Conservation (phyloP, 2,329 filamentous ascomycete species). For the Blastomyces emzantsi region DNA sequence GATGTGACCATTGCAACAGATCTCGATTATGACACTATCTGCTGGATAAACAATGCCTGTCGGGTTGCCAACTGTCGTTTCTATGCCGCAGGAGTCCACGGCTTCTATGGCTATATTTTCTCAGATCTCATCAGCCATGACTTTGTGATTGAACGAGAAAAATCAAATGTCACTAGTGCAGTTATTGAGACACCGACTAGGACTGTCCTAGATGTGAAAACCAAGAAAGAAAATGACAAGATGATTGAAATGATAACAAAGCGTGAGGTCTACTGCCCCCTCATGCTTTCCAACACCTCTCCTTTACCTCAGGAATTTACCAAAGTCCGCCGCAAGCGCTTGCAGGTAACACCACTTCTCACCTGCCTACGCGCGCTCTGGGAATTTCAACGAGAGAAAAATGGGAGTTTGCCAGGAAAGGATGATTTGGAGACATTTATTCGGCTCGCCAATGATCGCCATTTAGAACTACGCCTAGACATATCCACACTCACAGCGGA, state of each 20-base stretch:
- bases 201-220: constrained; percentile 61
- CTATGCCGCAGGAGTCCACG: constrained; percentile 80
- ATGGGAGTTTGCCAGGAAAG: constrained; percentile 46
- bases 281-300: constrained; percentile 74
- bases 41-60: constrained; percentile 76
- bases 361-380: constrained; percentile 83
- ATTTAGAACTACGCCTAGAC: constrained; percentile 63
- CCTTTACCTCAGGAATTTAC: constrained; percentile 61
- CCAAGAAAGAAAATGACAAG: constrained; percentile 62
- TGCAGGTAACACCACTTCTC: constrained; percentile 71
- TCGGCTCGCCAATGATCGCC: constrained; percentile 64
- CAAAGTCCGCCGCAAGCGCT: constrained; percentile 57
- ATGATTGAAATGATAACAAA: constrained; percentile 81
- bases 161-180: constrained; percentile 58
- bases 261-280: constrained; percentile 79
- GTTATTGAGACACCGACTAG: constrained; percentile 70
- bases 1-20: constrained; percentile 88
- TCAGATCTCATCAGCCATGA: constrained; percentile 85
- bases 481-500: constrained; percentile 58
- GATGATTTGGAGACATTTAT: constrained; percentile 70
- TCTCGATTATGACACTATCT: constrained; percentile 63
- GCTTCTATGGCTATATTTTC: constrained; percentile 92
- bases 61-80: constrained; percentile 70
- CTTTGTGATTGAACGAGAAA: constrained; percentile 77
- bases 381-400: constrained; percentile 63